Conservation (phyloP, 768 basidiomycete species). For the Kwoniella sp. region DNA sequence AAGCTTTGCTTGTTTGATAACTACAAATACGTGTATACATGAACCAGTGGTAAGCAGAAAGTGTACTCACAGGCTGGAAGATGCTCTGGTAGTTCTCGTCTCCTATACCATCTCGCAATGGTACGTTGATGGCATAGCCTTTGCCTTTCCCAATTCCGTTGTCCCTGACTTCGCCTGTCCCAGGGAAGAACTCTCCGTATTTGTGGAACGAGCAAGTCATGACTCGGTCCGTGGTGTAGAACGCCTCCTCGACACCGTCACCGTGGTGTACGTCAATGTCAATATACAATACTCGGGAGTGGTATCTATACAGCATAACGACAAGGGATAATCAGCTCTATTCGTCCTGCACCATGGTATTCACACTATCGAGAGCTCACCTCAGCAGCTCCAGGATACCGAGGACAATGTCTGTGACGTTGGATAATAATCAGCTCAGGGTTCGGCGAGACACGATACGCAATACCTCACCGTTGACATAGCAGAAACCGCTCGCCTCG, state of each 20-base stretch:
- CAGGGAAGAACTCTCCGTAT: slow-evolving; percentile 98
- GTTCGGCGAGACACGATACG: not conserved
- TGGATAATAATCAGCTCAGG: not conserved
- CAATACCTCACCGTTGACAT: slow-evolving; percentile 78
- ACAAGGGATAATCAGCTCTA: slow-evolving; percentile 1
- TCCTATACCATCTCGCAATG: slow-evolving; percentile 88
- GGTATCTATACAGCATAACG: slow-evolving; percentile 66
- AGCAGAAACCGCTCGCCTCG: slow-evolving; percentile 98
- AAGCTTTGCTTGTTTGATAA: too few species aligned
- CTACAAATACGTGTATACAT: too few species aligned
- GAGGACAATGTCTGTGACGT: slow-evolving; percentile 82
- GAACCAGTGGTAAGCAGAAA: not conserved
- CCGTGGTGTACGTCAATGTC: slow-evolving; percentile 99
- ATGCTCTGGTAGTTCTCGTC: slow-evolving; percentile 94
- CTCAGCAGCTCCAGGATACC: slow-evolving; percentile 92
- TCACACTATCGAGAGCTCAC: slow-evolving; percentile 56
- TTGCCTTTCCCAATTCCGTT: slow-evolving; percentile 92
- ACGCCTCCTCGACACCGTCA: slow-evolving; percentile 98
- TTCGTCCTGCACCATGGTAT: not conserved
- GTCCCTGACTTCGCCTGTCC: slow-evolving; percentile 95
- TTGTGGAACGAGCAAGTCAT: slow-evolving; percentile 99
- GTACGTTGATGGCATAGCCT: slow-evolving; percentile 88
- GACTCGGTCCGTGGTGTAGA: slow-evolving; percentile 97
- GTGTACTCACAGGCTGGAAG: slow-evolving; percentile 80
- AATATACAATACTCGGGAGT: slow-evolving; percentile 91